phyloP scores from a whole-genome alignment of 2,329 filamentous ascomycete species.

The Aureobasidium sp. region DNA sequence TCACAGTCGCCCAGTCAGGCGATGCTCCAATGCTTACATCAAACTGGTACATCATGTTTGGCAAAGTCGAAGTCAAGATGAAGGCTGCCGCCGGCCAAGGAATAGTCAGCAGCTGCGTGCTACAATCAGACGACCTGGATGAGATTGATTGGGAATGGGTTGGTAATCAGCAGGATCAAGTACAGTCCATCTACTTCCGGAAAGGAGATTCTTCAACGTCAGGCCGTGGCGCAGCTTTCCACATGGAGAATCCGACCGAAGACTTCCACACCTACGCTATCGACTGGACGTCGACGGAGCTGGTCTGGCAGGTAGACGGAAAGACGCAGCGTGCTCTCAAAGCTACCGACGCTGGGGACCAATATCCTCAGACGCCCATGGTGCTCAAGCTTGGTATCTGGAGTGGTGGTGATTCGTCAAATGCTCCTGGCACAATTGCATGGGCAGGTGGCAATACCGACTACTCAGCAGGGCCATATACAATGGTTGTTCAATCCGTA shows the following conservation, averaged over 20 bases:
- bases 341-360: slow-evolving; percentile 59
- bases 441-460: slow-evolving; percentile 86
- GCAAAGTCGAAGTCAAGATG: slow-evolving; percentile 76
- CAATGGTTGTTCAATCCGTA: slow-evolving; percentile 73
- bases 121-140: slow-evolving; percentile 86
- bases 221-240: slow-evolving; percentile 78
- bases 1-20: slow-evolving; percentile 70
- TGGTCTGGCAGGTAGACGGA: slow-evolving; percentile 81
- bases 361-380: slow-evolving; percentile 96
- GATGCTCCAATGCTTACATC: slow-evolving; percentile 82
- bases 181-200: slow-evolving; percentile 97
- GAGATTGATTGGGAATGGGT: slow-evolving; percentile 99
- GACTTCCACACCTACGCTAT: slow-evolving; percentile 80
- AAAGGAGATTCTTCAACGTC: slow-evolving; percentile 82
- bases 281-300: slow-evolving; percentile 81
- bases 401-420: slow-evolving; percentile 81
- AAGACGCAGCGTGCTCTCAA: slow-evolving; percentile 69
- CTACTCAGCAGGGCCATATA: slow-evolving; percentile 76
- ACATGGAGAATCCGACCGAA: slow-evolving; percentile 60
- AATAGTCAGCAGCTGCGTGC: slow-evolving; percentile 86
- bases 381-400: slow-evolving; percentile 86
- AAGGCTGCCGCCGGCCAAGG: slow-evolving; percentile 82
- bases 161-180: slow-evolving; percentile 64
- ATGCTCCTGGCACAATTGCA: slow-evolving; percentile 71
- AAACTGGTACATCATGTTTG: slow-evolving; percentile 99